Evolutionary conservation across 192 early-diverging fungal species (phyloP).

Genomic region (Spizellomyces sp.): DNA sequence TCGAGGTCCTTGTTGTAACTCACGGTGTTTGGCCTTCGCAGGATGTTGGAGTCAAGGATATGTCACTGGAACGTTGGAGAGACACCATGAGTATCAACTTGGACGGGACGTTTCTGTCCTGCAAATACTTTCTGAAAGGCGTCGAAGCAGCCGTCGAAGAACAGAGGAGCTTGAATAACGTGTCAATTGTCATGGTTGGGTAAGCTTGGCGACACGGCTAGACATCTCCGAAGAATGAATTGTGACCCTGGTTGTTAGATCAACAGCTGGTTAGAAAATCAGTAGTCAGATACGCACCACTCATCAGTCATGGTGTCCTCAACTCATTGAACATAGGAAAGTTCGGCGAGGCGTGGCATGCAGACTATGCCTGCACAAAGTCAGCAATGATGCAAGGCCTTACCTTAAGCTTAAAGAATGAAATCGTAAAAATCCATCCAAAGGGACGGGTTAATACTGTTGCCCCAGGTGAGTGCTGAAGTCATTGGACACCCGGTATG

Average conservation of each 20-base stretch:
- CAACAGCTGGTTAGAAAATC: slow-evolving; percentile 41
- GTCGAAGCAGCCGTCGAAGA: slow-evolving; percentile 24
- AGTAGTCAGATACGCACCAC: too few relatives aligned
- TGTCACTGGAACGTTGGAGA: slow-evolving; percentile 52
- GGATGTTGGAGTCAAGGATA: slow-evolving; percentile 53
- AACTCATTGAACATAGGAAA: slow-evolving; percentile 23
- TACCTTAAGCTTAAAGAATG: slow-evolving; percentile 53
- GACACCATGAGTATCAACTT: slow-evolving; percentile 56
- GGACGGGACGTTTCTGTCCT: slow-evolving; percentile 57
- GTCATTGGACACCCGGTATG: not conserved
- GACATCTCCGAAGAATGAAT: not conserved
- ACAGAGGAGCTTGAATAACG: not conserved
- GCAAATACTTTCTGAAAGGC: slow-evolving; percentile 33
- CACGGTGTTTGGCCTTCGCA: slow-evolving; percentile 61
- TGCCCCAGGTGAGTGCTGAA: slow-evolving; percentile 28
- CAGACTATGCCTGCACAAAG: slow-evolving; percentile 54
- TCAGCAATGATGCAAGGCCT: slow-evolving; percentile 56
- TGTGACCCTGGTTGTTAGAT: slow-evolving; percentile 44
- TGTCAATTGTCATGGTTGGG: not conserved
- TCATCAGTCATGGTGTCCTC: too few relatives aligned
- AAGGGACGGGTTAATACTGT: slow-evolving; percentile 56
- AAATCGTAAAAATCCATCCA: slow-evolving; percentile 58
- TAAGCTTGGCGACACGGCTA: not conserved
- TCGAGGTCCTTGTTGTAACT: slow-evolving; percentile 53
- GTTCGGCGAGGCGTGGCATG: slow-evolving; percentile 60